These are phyloP conservation scores for Daucus carota DNA, from an alignment of 129 eudicot species.

Conservation along the genomic window DH1_v3.0 NC_030387.2:26983001-26983500, in stretches of 20 bases:
- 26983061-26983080: constrained; percentile 88
- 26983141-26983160: constrained; percentile 86
- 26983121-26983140: constrained; percentile 77
- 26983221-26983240: constrained; percentile 85
- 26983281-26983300: constrained; percentile 84
- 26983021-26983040: constrained; percentile 88
- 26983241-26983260: constrained; percentile 66
- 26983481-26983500: constrained; percentile 92
- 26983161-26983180: constrained; percentile 79
- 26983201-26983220: constrained; percentile 94
- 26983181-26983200: constrained; percentile 72
- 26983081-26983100: constrained; percentile 93
- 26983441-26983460: constrained; percentile 59
- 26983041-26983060: constrained; percentile 97
- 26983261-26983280: constrained; percentile 79
- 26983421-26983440: constrained; percentile 50
- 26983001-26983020: constrained; percentile 76
- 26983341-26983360: constrained; percentile 67
- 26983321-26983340: constrained; percentile 86
- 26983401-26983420: constrained; percentile 74
- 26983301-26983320: constrained; percentile 84
- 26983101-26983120: constrained; percentile 62
- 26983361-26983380: constrained; percentile 81
- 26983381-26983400: constrained; percentile 92
- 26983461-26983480: constrained; percentile 84